Evolutionary conservation across 768 basidiomycete species (phyloP), one percentile per base, ranked within the genome.

Genomic region (button mushroom (Agaricus bisporus)): DNA sequence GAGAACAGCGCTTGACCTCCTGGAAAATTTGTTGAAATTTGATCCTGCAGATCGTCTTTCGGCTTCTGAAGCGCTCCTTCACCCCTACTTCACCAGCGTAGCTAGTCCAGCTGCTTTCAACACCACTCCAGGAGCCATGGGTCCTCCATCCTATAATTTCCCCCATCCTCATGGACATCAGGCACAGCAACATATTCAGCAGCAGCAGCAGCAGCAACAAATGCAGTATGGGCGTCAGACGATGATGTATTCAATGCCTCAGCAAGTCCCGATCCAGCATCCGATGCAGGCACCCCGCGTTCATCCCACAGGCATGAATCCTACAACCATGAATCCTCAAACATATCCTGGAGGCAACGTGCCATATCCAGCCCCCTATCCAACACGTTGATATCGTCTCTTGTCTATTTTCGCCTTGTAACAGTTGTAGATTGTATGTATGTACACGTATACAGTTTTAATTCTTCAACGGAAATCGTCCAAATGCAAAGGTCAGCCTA

Each of bases 21-120:
- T 99, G 41, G 97, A 98, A 68, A 84, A 86, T 45, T 82, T 98
- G 41, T 81, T 99, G 44, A 94, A 98, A 63, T 99, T 98, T 64
- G 97, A 98, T 64, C 97, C 97, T 1, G 78, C 85, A 26, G 88
- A 92, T 61, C 86, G 97, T 50, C 83, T 95, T 43, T 89, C 92
- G 11, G 95, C 95, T 22, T 84, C 86, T 9, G 90, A 98, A 42
- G 94, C 95, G 0, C 80, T 98, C 52, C 82, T 79, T 7, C 97
- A 99, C 62, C 90, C 92, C 0, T 98, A 98, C 69, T 97, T 98
- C 69, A 82, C 84, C 15, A 79, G 76, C 36, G 71, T 80, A 4
- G 70, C 72, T 35, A 72, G 73, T 41, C 65, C 69, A 26, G 64
- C 67, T 28, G 69, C 75, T 5, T 79, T 72, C 56, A 74, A 70